Evolutionary conservation across 2,329 filamentous ascomycete species (phyloP).

Genomic region (Exutisphaerella laricina): DNA sequence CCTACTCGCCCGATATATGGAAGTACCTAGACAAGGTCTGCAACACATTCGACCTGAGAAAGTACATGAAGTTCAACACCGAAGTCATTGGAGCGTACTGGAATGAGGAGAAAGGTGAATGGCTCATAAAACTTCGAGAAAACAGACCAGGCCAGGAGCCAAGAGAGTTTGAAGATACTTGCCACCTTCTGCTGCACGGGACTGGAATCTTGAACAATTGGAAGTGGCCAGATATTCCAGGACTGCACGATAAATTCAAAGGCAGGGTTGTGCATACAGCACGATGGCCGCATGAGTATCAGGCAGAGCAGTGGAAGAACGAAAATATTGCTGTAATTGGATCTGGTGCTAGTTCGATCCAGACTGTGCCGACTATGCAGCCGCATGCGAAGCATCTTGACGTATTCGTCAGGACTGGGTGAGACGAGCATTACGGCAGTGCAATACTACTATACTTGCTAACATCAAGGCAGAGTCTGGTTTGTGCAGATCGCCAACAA

Average conservation of each 20-base stretch:
- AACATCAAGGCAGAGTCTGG: constrained; percentile 10
- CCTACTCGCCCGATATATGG: constrained; percentile 44
- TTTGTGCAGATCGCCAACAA: constrained; percentile 45
- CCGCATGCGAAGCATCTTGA: constrained; percentile 43
- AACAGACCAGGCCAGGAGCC: constrained; percentile 31
- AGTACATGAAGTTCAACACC: constrained; percentile 50
- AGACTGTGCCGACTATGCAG: constrained; percentile 45
- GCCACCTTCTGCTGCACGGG: constrained; percentile 41
- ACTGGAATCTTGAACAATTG: constrained; percentile 37
- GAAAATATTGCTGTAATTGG: constrained; percentile 43
- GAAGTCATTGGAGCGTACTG: constrained; percentile 45
- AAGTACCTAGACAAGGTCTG: constrained; percentile 47
- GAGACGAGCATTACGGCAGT: neutral
- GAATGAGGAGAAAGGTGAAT: constrained; percentile 46
- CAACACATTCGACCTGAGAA: constrained; percentile 45
- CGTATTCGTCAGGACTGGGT: constrained; percentile 42
- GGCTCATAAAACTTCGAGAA: constrained; percentile 46
- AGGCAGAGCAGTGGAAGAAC: constrained; percentile 40
- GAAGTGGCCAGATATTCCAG: constrained; percentile 35
- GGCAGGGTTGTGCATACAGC: constrained; percentile 42
- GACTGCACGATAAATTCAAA: constrained; percentile 42
- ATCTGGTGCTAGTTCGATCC: constrained; percentile 42
- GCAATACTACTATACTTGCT: neutral
- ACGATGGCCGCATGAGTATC: constrained; percentile 43
- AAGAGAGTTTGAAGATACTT: constrained; percentile 40